Conservation (phyloP, 257 asterid genomes). For the Cordia subcordata region DNA sequence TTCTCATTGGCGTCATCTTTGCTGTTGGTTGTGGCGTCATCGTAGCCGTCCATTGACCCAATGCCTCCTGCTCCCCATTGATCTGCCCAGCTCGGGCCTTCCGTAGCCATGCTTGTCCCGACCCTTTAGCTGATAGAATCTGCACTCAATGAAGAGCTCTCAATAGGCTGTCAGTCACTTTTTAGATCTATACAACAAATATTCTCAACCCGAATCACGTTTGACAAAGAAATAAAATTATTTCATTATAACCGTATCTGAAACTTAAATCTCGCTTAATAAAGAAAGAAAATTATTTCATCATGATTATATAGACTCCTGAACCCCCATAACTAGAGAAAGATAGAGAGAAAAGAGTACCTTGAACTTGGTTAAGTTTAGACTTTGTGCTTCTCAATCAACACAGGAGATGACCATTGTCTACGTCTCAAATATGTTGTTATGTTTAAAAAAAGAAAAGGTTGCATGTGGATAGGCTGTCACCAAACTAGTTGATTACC, state of each 20-base stretch:
- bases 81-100: constrained; percentile 93
- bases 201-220: neutral
- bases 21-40: constrained; percentile 21
- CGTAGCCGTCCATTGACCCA: constrained; percentile 57
- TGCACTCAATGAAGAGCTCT: neutral
- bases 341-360: too few relatives aligned
- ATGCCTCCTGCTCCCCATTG: constrained; percentile 96
- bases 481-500: constrained; percentile 25
- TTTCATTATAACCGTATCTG: too few relatives aligned
- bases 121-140: constrained; percentile 7
- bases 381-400: constrained; percentile 20
- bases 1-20: constrained; percentile 32
- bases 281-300: too few relatives aligned
- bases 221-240: neutral
- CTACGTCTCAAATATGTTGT: constrained; percentile 8
- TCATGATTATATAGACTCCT: too few relatives aligned
- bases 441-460: too few relatives aligned
- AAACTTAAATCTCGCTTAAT: too few relatives aligned
- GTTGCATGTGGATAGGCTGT: constrained; percentile 60
- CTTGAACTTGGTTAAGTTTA: neutral
- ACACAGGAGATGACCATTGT: constrained; percentile 8
- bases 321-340: too few relatives aligned
- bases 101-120: constrained; percentile 44
- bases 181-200: too few relatives aligned
- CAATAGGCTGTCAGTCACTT: neutral